Conservation (phyloP, 1,284 basidiomycete genomes). For the Ustilago trichophora region DNA sequence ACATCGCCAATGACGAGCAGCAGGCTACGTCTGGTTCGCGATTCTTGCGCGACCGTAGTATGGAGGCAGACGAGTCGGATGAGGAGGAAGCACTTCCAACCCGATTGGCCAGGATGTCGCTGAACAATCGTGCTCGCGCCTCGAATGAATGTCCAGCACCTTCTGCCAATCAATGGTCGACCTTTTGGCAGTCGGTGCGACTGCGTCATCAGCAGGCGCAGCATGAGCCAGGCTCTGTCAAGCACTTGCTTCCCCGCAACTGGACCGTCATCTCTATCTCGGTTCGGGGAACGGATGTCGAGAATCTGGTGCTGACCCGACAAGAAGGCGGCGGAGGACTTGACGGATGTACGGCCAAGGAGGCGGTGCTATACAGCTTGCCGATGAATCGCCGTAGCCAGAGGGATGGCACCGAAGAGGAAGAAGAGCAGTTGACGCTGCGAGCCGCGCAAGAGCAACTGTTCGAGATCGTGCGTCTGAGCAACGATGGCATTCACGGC, state of each 20-base stretch:
- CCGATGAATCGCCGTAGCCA: slow-evolving; percentile 82
- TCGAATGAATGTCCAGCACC: neutral
- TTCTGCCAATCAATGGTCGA: slow-evolving; percentile 6
- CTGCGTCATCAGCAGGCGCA: slow-evolving; percentile 36
- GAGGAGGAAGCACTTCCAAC: slow-evolving; percentile 34
- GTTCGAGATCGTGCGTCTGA: slow-evolving; percentile 78
- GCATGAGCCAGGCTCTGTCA: slow-evolving; percentile 12
- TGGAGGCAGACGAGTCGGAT: slow-evolving; percentile 10
- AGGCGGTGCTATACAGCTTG: slow-evolving; percentile 74
- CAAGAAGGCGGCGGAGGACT: slow-evolving; percentile 68
- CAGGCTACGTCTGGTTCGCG: neutral
- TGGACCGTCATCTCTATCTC: slow-evolving; percentile 86
- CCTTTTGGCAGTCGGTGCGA: slow-evolving; percentile 34
- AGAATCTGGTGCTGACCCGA: slow-evolving; percentile 83
- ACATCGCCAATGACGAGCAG: neutral
- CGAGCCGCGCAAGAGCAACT: slow-evolving; percentile 80
- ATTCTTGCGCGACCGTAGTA: neutral
- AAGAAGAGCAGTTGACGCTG: slow-evolving; percentile 75
- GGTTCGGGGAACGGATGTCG: slow-evolving; percentile 71
- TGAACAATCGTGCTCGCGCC: slow-evolving; percentile 13
- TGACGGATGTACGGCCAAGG: slow-evolving; percentile 35
- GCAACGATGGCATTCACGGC: slow-evolving; percentile 78
- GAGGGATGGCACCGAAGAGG: slow-evolving; percentile 74
- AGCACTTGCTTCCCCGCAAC: slow-evolving; percentile 73
- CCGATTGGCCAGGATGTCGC: slow-evolving; percentile 28